Percentiles rank a stretch among this genome's conserved stretches.
Evolutionary conservation across 2,329 filamentous ascomycete genomes (phyloP).

Genomic region (Cordyceps farinosa): DNA sequence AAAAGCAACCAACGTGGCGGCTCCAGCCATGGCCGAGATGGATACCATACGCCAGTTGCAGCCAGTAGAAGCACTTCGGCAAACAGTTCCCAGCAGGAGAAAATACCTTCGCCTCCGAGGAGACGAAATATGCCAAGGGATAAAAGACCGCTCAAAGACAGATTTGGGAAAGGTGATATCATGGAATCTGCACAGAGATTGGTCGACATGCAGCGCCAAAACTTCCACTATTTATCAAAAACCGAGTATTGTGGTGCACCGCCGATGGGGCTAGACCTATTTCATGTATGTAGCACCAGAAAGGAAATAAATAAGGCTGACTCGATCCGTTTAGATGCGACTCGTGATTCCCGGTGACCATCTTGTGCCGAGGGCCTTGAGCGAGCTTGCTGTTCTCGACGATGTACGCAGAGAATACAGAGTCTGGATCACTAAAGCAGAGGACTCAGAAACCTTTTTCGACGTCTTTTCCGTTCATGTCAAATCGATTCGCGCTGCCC

Average conservation of each 20-base stretch:
- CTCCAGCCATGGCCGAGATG: neutral
- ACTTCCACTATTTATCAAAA: slow-evolving; percentile 22
- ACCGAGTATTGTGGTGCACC: slow-evolving; percentile 3
- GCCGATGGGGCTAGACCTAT: slow-evolving; percentile 14
- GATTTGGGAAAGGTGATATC: neutral
- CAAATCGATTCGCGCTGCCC: slow-evolving; percentile 26
- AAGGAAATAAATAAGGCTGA: neutral
- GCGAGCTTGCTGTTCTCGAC: slow-evolving; percentile 25
- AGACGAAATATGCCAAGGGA: neutral
- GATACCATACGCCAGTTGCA: neutral
- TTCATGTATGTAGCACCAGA: neutral
- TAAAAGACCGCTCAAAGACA: neutral
- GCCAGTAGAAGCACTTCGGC: neutral
- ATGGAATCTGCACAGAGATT: slow-evolving; percentile 4
- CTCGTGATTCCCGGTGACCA: slow-evolving; percentile 30
- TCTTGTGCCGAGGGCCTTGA: slow-evolving; percentile 27
- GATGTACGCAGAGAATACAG: slow-evolving; percentile 27
- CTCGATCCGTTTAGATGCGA: slow-evolving; percentile 19
- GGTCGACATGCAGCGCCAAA: slow-evolving; percentile 19
- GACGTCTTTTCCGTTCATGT: slow-evolving; percentile 26
- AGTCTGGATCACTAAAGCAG: slow-evolving; percentile 31
- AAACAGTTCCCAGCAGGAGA: neutral
- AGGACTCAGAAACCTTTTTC: slow-evolving; percentile 21
- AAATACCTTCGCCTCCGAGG: neutral
- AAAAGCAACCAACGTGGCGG: neutral